Percentiles rank a stretch among this genome's conserved stretches.
phyloP scores from a whole-genome alignment of 345 rosid genomes.

The Theobroma cacao region DNA sequence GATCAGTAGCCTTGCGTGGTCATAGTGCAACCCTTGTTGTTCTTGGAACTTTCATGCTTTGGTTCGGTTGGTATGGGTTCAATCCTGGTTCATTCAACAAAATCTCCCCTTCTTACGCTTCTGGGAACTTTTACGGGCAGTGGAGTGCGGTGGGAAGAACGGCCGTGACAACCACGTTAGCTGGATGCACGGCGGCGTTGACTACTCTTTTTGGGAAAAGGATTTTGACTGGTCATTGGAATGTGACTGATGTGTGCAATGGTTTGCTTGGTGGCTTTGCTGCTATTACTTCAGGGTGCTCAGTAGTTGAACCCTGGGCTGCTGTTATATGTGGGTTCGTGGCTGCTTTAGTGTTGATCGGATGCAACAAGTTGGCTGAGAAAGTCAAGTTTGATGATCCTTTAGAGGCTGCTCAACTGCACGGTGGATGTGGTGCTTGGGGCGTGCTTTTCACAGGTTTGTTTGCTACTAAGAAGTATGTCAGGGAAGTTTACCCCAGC shows the following conservation, averaged over 20 bases:
- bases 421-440: slow-evolving; percentile 95
- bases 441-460: slow-evolving; percentile 82
- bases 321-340: slow-evolving; percentile 84
- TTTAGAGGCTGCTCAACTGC: slow-evolving; percentile 76
- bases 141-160: slow-evolving; percentile 92
- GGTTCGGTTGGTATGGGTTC: slow-evolving; percentile 90
- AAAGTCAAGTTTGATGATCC: slow-evolving; percentile 64
- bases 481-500: slow-evolving; percentile 49
- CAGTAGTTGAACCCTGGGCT: slow-evolving; percentile 93
- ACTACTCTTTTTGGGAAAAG: slow-evolving; percentile 87
- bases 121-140: slow-evolving; percentile 50
- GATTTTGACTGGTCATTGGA: slow-evolving; percentile 81
- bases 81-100: slow-evolving; percentile 69
- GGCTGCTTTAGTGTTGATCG: slow-evolving; percentile 66
- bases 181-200: slow-evolving; percentile 82
- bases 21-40: slow-evolving; percentile 75
- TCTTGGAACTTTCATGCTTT: slow-evolving; percentile 68
- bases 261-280: slow-evolving; percentile 93
- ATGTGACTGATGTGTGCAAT: slow-evolving; percentile 85
- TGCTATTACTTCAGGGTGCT: slow-evolving; percentile 81
- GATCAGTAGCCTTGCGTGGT: slow-evolving; percentile 42
- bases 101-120: slow-evolving; percentile 31
- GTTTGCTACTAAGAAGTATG: slow-evolving; percentile 56
- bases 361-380: slow-evolving; percentile 76
- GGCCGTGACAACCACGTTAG: slow-evolving; percentile 88